phyloP scores from a whole-genome alignment of 1,284 basidiomycete species.

The Austroboletus novae-zelandiae region DNA sequence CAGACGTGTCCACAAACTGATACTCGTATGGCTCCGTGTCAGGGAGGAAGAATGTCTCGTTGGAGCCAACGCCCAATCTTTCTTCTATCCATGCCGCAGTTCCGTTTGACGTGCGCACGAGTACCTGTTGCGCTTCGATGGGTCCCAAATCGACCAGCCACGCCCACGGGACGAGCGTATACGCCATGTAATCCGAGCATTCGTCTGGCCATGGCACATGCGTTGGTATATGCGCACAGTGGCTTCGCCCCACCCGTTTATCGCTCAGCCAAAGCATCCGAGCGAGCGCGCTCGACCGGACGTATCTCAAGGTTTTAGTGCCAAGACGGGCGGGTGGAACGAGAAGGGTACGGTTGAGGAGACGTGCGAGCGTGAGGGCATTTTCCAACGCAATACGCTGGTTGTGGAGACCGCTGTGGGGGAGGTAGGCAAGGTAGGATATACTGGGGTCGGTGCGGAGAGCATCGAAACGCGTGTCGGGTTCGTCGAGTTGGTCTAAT shows the following conservation, averaged over 20 bases:
- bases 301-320: conserved; percentile 57
- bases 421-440: conserved; percentile 61
- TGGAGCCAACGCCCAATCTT: conserved; percentile 37
- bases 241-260: conserved; percentile 47
- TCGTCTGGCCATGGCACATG: conserved; percentile 43
- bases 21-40: conserved; percentile 62
- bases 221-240: conserved; percentile 43
- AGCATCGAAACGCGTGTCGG: conserved; percentile 8
- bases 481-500: conserved; percentile 9
- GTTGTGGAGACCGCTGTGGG: conserved; percentile 82
- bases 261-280: conserved; percentile 46
- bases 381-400: conserved; percentile 84
- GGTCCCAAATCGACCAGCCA: conserved; percentile 58
- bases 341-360: conserved; percentile 73
- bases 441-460: conserved; percentile 25
- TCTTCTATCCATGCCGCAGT: conserved; percentile 48
- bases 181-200: conserved; percentile 57
- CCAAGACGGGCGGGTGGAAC: conserved; percentile 71
- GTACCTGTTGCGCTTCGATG: conserved; percentile 32
- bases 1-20: conserved; percentile 58
- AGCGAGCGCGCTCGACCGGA: conserved; percentile 56
- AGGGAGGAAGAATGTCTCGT: conserved; percentile 47
- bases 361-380: conserved; percentile 62
- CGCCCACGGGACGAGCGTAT: conserved; percentile 64
- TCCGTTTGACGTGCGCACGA: conserved; percentile 48